Evolutionary conservation across 2,329 filamentous ascomycete species (phyloP).

Genomic region (Escovopsis sp.): DNA sequence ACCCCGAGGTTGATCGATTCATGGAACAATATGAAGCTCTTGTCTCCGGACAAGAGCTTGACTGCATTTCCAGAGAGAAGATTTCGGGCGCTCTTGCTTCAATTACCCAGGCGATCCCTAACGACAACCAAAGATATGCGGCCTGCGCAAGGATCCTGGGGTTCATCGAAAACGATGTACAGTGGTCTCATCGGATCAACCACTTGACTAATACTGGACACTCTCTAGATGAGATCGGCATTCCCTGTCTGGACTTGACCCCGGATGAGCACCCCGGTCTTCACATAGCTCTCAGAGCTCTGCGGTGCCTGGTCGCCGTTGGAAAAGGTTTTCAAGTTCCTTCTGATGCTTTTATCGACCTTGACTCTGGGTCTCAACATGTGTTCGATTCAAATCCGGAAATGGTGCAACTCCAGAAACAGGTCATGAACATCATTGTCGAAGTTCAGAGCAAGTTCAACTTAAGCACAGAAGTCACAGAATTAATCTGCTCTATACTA

Average conservation of each 20-base stretch:
- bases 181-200: slow-evolving; percentile 10
- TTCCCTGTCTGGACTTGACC: slow-evolving; percentile 16
- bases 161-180: slow-evolving; percentile 45
- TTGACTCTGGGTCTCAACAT: slow-evolving; percentile 35
- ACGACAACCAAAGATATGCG: slow-evolving; percentile 37
- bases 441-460: slow-evolving; percentile 38
- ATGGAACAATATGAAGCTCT: slow-evolving; percentile 57
- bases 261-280: slow-evolving; percentile 28
- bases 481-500: slow-evolving; percentile 57
- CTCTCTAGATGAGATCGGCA: not conserved
- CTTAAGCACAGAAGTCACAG: slow-evolving; percentile 50
- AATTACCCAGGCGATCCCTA: slow-evolving; percentile 57
- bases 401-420: slow-evolving; percentile 24
- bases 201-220: slow-evolving; percentile 3
- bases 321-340: slow-evolving; percentile 59
- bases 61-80: slow-evolving; percentile 56
- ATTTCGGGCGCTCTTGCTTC: slow-evolving; percentile 61
- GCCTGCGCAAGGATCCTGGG: slow-evolving; percentile 44
- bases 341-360: slow-evolving; percentile 50
- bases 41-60: slow-evolving; percentile 35
- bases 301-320: slow-evolving; percentile 56
- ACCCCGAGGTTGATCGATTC: slow-evolving; percentile 52
- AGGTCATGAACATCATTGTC: slow-evolving; percentile 32
- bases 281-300: slow-evolving; percentile 37
- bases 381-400: not conserved